phyloP scores from a whole-genome alignment of 495 filamentous ascomycete species.

The Tuber aestivum region DNA sequence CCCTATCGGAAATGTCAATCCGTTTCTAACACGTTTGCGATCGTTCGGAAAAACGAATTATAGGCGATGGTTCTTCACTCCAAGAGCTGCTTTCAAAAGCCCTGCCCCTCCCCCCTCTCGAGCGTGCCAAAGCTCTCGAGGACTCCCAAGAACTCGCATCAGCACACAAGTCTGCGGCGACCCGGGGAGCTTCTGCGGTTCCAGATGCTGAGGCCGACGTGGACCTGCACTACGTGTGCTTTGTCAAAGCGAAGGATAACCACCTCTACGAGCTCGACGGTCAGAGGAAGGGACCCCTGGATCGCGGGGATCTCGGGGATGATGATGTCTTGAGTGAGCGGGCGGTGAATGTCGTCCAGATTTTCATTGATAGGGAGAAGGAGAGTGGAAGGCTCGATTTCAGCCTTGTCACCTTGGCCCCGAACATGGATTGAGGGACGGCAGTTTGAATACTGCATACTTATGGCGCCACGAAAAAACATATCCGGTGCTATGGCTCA shows the following conservation, averaged over 20 bases:
- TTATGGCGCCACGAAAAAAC: constrained; percentile 3
- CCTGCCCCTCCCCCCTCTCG: constrained; percentile 49
- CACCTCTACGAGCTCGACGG: constrained; percentile 84
- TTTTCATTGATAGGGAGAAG: constrained; percentile 52
- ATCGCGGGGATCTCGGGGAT: constrained; percentile 57
- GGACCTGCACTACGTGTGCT: constrained; percentile 78
- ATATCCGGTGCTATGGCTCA: background rate
- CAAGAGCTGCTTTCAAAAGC: constrained; percentile 32
- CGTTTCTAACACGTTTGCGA: constrained; percentile 18
- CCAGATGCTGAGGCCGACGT: constrained; percentile 62
- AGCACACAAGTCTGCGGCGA: constrained; percentile 66
- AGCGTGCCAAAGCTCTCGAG: constrained; percentile 67
- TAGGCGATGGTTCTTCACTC: constrained; percentile 39
- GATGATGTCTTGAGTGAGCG: constrained; percentile 66
- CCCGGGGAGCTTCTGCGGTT: constrained; percentile 64
- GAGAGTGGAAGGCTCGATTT: constrained; percentile 52
- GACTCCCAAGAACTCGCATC: constrained; percentile 61
- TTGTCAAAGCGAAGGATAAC: constrained; percentile 66
- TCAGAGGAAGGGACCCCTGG: constrained; percentile 61
- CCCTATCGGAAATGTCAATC: constrained; percentile 6
- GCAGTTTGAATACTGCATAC: background rate
- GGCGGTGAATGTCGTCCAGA: constrained; percentile 56
- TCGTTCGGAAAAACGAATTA: constrained; percentile 37
- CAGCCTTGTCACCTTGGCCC: constrained; percentile 53
- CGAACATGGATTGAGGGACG: constrained; percentile 23